Percentiles rank a stretch among this genome's conserved stretches.
These are phyloP conservation scores for Aspergillus chevalieri DNA, from an alignment of 2,329 filamentous ascomycete genomes.

Conservation along the genomic window DNA sequence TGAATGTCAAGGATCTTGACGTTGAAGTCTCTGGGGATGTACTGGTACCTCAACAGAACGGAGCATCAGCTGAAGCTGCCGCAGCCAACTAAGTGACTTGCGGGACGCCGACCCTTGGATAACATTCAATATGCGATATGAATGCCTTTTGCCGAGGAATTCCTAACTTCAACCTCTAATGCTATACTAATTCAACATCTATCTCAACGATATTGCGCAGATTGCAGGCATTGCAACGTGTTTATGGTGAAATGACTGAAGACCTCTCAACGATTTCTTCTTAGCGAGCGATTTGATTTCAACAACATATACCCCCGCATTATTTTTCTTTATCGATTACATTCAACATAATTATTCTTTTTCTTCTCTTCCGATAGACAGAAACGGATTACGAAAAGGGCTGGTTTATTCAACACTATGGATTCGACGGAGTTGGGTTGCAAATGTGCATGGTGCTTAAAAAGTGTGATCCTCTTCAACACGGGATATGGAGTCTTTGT, in stretches of 20 bases:
- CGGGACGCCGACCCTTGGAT: slow-evolving; percentile 7
- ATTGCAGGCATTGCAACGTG: slow-evolving; percentile 15
- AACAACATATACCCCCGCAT: slow-evolving; percentile 34
- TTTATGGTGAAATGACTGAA: slow-evolving; percentile 36
- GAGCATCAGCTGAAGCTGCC: slow-evolving; percentile 7
- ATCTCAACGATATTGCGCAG: slow-evolving; percentile 31
- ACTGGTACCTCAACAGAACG: slow-evolving; percentile 10
- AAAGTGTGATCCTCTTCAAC: slow-evolving; percentile 23
- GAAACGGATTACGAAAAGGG: not conserved
- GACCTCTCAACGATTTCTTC: slow-evolving; percentile 39
- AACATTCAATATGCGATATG: slow-evolving; percentile 1
- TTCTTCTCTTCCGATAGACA: slow-evolving; percentile 5
- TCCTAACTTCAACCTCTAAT: slow-evolving; percentile 9
- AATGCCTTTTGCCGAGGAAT: slow-evolving; percentile 5
- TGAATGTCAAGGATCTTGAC: slow-evolving; percentile 43
- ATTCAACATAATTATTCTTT: slow-evolving; percentile 15
- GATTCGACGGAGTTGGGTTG: slow-evolving; percentile 19
- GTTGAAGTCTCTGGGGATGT: slow-evolving; percentile 20
- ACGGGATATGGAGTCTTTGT: slow-evolving; percentile 19
- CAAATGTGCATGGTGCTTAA: slow-evolving; percentile 1
- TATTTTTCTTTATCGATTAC: slow-evolving; percentile 13
- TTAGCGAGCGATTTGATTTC: slow-evolving; percentile 28
- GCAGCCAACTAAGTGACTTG: slow-evolving; percentile 18
- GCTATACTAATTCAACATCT: slow-evolving; percentile 31
- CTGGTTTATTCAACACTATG: slow-evolving; percentile 17